A percentile compares a stretch with the other conserved stretches of the same genome.
These are phyloP conservation scores for Pythium grandisporangium DNA, from an alignment of 352 stramenopile genomes.

Conservation along the genomic window DNA sequence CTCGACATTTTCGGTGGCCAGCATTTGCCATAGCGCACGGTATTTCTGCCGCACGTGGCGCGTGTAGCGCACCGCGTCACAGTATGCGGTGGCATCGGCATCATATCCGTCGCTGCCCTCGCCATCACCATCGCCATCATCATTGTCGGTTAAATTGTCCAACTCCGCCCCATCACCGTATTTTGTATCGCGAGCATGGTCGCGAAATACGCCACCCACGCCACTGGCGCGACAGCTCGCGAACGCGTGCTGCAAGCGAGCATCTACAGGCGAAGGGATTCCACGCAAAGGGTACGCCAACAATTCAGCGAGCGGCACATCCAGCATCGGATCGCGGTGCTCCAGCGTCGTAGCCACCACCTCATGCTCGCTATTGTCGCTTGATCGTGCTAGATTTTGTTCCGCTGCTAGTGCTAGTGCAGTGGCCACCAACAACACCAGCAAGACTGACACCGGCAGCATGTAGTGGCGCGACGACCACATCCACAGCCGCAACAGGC, in stretches of 20 bases:
- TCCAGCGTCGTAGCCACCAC: not conserved
- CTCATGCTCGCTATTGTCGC: not conserved
- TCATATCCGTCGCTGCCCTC: not conserved
- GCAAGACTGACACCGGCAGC: too few species aligned
- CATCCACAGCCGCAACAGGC: too few species aligned
- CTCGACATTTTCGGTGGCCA: too few species aligned
- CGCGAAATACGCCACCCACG: conserved; percentile 5
- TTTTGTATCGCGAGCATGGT: too few species aligned
- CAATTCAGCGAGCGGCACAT: conserved; percentile 6
- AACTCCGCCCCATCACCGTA: too few species aligned
- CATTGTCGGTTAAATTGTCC: too few species aligned
- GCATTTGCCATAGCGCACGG: conserved; percentile 12
- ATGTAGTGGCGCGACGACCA: too few species aligned
- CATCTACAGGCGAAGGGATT: conserved; percentile 1
- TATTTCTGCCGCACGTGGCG: conserved; percentile 27
- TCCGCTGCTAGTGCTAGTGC: too few species aligned
- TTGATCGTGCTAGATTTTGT: too few species aligned
- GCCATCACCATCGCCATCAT: not conserved
- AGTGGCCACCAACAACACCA: too few species aligned
- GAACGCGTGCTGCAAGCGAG: conserved; percentile 3
- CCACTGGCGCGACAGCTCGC: conserved; percentile 6
- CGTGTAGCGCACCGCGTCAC: conserved; percentile 41
- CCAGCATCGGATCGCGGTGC: not conserved
- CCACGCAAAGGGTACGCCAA: conserved; percentile 4
- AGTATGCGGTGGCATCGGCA: conserved; percentile 14